These are phyloP conservation scores for Fusarium concolor DNA, from an alignment of 2,329 filamentous ascomycete species.

Conservation along the genomic window DNA sequence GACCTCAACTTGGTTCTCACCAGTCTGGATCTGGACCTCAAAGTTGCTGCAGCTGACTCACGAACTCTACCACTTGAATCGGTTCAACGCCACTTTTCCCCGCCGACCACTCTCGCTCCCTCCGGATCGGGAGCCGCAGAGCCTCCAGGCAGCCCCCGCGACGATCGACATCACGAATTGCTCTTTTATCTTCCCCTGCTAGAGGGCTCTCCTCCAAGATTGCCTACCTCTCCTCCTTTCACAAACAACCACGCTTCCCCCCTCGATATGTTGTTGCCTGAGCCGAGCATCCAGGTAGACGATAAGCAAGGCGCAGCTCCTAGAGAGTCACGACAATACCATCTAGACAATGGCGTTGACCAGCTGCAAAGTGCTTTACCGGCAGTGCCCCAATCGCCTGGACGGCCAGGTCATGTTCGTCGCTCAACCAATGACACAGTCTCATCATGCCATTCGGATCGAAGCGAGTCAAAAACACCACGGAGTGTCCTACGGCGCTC, in stretches of 20 bases:
- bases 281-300: conserved; percentile 40
- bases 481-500: conserved; percentile 70
- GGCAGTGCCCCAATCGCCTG: conserved; percentile 36
- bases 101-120: conserved; percentile 46
- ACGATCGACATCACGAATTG: conserved; percentile 69
- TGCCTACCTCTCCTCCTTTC: conserved; percentile 36
- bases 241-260: conserved; percentile 32
- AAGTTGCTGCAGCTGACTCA: conserved; percentile 50
- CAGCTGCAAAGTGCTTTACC: conserved; percentile 31
- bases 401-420: conserved; percentile 53
- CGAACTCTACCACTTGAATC: conserved; percentile 47
- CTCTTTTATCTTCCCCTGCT: conserved; percentile 74
- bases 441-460: conserved; percentile 65
- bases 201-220: conserved; percentile 55
- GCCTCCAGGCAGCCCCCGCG: conserved; percentile 59
- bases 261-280: conserved; percentile 45
- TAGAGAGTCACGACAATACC: conserved; percentile 37
- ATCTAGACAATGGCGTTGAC: conserved; percentile 16
- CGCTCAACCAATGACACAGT: conserved; percentile 60
- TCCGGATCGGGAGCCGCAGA: conserved; percentile 47
- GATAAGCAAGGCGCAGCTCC: conserved; percentile 42
- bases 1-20: conserved; percentile 54
- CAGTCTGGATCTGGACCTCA: conserved; percentile 53
- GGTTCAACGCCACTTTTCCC: conserved; percentile 49
- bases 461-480: conserved; percentile 61